These are phyloP conservation scores for Rutstroemia sp. DNA, from an alignment of 2,329 filamentous ascomycete species.

Conservation along the genomic window DNA sequence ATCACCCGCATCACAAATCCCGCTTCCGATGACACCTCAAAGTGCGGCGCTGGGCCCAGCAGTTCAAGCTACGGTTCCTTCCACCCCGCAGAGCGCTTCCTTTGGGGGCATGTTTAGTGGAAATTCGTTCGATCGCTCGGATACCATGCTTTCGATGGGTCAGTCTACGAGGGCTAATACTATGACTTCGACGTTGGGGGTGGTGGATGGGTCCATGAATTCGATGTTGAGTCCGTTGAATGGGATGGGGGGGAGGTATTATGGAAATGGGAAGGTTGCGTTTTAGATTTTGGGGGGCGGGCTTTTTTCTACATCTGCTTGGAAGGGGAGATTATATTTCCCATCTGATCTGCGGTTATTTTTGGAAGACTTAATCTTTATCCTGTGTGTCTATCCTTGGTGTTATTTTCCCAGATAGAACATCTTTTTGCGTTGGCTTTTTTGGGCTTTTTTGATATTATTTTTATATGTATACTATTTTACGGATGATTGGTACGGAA, in stretches of 20 bases:
- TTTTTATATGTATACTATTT: too few relatives aligned
- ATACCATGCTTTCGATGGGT: conserved; percentile 25
- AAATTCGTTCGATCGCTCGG: conserved; percentile 28
- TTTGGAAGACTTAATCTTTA: too few relatives aligned
- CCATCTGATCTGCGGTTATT: too few relatives aligned
- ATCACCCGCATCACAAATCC: conserved; percentile 41
- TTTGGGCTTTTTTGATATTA: neutral
- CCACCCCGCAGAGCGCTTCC: conserved; percentile 41
- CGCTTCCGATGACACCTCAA: conserved; percentile 77
- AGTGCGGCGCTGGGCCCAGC: conserved; percentile 85
- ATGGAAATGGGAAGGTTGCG: conserved; percentile 23
- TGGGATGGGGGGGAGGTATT: conserved; percentile 19
- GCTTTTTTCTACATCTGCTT: neutral
- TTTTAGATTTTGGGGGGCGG: conserved; percentile 12
- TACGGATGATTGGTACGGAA: too few relatives aligned
- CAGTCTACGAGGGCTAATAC: conserved; percentile 26
- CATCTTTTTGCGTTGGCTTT: neutral
- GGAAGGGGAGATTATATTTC: too few relatives aligned
- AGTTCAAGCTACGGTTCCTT: conserved; percentile 81
- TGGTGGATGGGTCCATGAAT: conserved; percentile 23
- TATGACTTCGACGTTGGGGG: conserved; percentile 25
- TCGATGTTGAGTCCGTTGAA: conserved; percentile 24
- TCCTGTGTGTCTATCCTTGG: neutral
- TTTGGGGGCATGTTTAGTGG: conserved; percentile 27
- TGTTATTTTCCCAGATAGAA: neutral